These are phyloP conservation scores for Flagelloscypha sp. DNA, from an alignment of 768 basidiomycete genomes.

Conservation along the genomic window DNA sequence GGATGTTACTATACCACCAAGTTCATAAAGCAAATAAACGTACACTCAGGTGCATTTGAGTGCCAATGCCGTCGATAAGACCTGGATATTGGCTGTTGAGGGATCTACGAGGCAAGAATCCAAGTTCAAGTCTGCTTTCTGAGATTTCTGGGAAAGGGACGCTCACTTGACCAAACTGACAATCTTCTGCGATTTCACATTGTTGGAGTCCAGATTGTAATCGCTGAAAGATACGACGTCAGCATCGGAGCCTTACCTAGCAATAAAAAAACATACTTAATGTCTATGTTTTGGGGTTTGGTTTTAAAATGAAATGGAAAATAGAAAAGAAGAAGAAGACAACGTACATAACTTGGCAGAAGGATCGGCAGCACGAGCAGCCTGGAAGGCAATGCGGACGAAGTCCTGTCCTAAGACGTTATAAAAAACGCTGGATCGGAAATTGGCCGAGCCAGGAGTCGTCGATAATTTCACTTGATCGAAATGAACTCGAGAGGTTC, in stretches of 20 bases:
- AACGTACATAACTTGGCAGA: conserved; percentile 29
- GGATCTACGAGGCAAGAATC: no score
- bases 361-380: conserved; percentile 41
- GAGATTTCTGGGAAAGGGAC: no score
- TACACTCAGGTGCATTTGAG: conserved; percentile 35
- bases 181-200: conserved; percentile 31
- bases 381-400: conserved; percentile 42
- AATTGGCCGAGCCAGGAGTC: conserved; percentile 41
- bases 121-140: no score
- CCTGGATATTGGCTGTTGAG: conserved; percentile 28
- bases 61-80: conserved; percentile 42
- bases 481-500: conserved; percentile 14
- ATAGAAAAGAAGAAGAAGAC: neutral
- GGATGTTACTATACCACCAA: neutral
- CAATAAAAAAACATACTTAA: conserved; percentile 4
- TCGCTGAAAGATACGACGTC: conserved; percentile 26
- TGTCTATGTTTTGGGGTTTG: neutral
- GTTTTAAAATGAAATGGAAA: neutral
- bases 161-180: conserved; percentile 33
- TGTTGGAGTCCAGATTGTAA: conserved; percentile 40
- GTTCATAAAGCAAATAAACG: conserved; percentile 1
- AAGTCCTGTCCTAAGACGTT: conserved; percentile 43
- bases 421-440: conserved; percentile 39
- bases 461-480: conserved; percentile 38
- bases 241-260: conserved; percentile 15